Percentiles rank a stretch among this genome's conserved stretches.
These are phyloP conservation scores for Botrytis fragariae DNA, from an alignment of 2,329 filamentous ascomycete genomes.

Conservation along the genomic window DNA sequence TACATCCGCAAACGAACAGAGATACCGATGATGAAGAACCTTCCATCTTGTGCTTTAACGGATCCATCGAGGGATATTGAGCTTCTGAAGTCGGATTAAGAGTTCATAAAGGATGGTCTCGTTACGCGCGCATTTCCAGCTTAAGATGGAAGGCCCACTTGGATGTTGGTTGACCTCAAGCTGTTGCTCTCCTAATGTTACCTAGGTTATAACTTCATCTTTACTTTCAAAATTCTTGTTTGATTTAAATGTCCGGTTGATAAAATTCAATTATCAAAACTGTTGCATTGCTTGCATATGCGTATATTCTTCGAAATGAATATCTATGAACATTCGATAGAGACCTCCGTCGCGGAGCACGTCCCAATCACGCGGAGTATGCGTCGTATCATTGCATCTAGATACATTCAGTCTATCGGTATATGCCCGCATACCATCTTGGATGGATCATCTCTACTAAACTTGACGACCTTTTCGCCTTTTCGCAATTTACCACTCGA, in stretches of 20 bases:
- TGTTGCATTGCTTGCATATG: neutral
- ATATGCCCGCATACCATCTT: neutral
- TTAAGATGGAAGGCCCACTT: neutral
- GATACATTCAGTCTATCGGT: neutral
- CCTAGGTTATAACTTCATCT: neutral
- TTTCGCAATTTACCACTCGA: slow-evolving; percentile 10
- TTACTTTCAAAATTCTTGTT: too few species aligned
- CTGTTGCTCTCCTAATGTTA: neutral
- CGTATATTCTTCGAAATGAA: neutral
- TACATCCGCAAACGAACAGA: neutral
- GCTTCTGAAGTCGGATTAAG: neutral
- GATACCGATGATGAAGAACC: neutral
- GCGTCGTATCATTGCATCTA: slow-evolving; percentile 4
- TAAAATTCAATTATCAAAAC: neutral
- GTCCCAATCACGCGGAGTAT: neutral
- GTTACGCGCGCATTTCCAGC: neutral
- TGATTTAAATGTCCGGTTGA: neutral
- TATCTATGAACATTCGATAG: neutral
- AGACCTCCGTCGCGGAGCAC: neutral
- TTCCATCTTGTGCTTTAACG: neutral
- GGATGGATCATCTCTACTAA: neutral
- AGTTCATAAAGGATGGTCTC: neutral
- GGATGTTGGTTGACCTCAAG: neutral
- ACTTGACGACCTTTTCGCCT: neutral
- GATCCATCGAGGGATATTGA: neutral